Evolutionary conservation across 1,139 yeast genomes (phyloP).

Genomic region (Candida buenavistaensis): DNA sequence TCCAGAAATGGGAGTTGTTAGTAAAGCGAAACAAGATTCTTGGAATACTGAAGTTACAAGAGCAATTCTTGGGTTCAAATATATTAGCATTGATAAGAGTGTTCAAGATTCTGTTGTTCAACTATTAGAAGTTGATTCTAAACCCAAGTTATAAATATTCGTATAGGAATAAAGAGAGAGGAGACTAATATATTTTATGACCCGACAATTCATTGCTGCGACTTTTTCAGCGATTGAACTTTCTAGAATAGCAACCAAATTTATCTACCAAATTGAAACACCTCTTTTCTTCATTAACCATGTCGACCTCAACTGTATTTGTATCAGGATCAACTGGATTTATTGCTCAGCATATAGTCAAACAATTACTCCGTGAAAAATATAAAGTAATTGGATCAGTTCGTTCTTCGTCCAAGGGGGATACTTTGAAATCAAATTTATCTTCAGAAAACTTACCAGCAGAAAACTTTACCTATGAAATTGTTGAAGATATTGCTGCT

Average conservation of each 20-base stretch:
- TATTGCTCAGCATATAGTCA: conserved; percentile 31
- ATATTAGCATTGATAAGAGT: conserved; percentile 31
- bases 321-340: conserved; percentile 34
- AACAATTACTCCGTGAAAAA: conserved; percentile 23
- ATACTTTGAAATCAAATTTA: conserved; percentile 18
- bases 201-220: no score
- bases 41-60: conserved; percentile 25
- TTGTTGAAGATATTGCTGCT: conserved; percentile 50
- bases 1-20: conserved; percentile 5
- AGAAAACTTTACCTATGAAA: conserved; percentile 28
- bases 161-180: no score
- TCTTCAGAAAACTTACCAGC: conserved; percentile 16
- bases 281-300: no score
- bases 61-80: conserved; percentile 31
- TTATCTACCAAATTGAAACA: no score
- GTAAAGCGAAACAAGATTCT: conserved; percentile 2
- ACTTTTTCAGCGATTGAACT: no score
- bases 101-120: conserved; percentile 42
- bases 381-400: conserved; percentile 39
- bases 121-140: conserved; percentile 22
- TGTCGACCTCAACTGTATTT: no score
- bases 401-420: conserved; percentile 30
- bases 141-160: neutral
- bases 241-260: no score
- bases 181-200: no score